A percentile compares a stretch with the other conserved stretches of the same genome.
These are phyloP conservation scores for Corymbia citriodora DNA, from an alignment of 441 rosid species.

Conservation along the genomic window DNA sequence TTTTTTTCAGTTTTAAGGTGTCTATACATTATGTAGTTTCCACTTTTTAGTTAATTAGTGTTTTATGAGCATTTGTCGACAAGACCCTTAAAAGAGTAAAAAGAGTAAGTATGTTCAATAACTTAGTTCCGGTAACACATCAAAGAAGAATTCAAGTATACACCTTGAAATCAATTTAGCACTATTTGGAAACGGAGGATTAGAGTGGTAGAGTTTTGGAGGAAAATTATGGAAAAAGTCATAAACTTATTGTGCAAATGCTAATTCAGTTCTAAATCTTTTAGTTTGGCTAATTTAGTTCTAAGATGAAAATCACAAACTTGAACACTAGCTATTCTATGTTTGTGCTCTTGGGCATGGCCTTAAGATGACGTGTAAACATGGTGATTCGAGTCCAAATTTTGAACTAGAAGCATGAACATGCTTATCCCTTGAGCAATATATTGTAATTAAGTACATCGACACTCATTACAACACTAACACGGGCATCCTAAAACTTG, in stretches of 20 bases:
- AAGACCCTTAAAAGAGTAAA: neutral
- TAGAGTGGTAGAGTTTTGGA: neutral
- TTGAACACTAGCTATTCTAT: too few species aligned
- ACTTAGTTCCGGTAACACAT: neutral
- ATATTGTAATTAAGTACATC: too few species aligned
- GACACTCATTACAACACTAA: too few species aligned
- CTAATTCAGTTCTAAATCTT: neutral
- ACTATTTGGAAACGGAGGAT: neutral
- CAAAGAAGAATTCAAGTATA: neutral
- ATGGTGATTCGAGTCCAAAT: too few species aligned
- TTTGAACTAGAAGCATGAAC: too few species aligned
- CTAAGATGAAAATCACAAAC: neutral
- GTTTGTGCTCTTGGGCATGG: too few species aligned
- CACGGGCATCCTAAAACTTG: too few species aligned
- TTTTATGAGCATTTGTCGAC: neutral
- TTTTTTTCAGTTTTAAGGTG: too few species aligned
- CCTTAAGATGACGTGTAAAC: too few species aligned
- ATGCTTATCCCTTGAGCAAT: too few species aligned
- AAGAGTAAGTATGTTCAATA: neutral
- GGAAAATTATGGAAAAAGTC: neutral
- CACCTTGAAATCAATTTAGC: neutral
- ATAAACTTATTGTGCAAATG: fast-evolving
- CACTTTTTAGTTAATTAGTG: neutral
- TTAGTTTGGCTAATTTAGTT: neutral
- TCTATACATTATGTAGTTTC: neutral